These are phyloP conservation scores for Apium graveolens DNA, from an alignment of 129 eudicot species.

Conservation along the genomic window DNA sequence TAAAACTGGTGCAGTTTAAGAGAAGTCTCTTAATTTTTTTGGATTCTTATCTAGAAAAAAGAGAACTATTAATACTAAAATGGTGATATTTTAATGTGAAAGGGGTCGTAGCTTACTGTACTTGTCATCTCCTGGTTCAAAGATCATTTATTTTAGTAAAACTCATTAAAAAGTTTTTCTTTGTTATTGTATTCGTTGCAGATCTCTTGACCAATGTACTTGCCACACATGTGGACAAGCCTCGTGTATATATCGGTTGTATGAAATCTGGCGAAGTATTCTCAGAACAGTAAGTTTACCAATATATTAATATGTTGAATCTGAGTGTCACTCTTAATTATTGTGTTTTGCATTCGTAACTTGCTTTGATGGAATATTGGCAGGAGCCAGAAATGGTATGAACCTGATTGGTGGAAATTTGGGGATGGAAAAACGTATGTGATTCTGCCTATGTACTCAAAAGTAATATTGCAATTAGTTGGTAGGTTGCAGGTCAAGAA, in stretches of 20 bases:
- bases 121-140: not conserved
- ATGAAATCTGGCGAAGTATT: slow-evolving; percentile 99
- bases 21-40: not conserved
- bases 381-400: slow-evolving; percentile 93
- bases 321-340: not conserved
- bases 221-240: slow-evolving; percentile 63
- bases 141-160: not conserved
- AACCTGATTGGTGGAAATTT: slow-evolving; percentile 99
- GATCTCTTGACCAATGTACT: slow-evolving; percentile 74
- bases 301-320: not conserved
- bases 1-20: not conserved
- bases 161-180: not conserved
- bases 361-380: slow-evolving; percentile 26
- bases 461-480: not conserved
- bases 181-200: slow-evolving; percentile 18
- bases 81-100: not conserved
- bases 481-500: not conserved
- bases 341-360: slow-evolving; percentile 5
- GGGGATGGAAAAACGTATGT: slow-evolving; percentile 94
- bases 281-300: slow-evolving; percentile 68
- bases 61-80: not conserved
- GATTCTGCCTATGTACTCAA: not conserved
- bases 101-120: not conserved
- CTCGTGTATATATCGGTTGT: slow-evolving; percentile 91
- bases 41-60: not conserved